A percentile compares a stretch with the other conserved stretches of the same genome.
Conservation (phyloP, 2,329 filamentous ascomycete genomes). For the Fragosphaeria purpurea region DNA sequence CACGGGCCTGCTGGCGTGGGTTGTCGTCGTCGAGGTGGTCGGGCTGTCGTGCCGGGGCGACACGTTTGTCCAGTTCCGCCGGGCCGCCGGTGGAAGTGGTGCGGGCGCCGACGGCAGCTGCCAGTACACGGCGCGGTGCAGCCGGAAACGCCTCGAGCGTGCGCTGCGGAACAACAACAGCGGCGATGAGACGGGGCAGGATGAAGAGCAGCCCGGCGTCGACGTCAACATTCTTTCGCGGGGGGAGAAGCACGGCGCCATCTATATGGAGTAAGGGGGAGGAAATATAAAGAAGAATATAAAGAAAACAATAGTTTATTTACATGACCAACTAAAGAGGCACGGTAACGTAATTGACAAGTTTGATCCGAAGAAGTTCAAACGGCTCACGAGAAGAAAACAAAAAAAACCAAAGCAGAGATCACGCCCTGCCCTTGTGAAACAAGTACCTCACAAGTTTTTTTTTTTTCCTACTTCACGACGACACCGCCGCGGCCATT, state of each 20-base stretch:
- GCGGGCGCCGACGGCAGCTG: constrained; percentile 20
- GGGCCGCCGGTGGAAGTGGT: too few species aligned
- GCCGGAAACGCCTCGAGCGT: constrained; percentile 25
- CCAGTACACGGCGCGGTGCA: constrained; percentile 33
- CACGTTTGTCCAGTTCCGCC: constrained; percentile 26
- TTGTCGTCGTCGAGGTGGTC: constrained; percentile 38
- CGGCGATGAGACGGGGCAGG: constrained; percentile 2
- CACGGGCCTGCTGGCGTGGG: constrained; percentile 32
- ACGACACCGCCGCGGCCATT: neutral
- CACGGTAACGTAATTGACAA: too few species aligned
- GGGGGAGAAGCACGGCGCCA: constrained; percentile 20
- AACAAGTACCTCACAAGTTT: too few species aligned
- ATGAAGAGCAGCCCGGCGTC: constrained; percentile 6
- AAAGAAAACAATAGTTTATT: too few species aligned
- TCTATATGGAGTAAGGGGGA: constrained; percentile 11
- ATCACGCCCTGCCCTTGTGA: too few species aligned
- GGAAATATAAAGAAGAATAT: neutral
- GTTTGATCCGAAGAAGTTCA: too few species aligned
- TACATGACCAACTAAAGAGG: too few species aligned
- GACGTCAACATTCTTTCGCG: constrained; percentile 19
- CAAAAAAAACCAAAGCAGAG: too few species aligned
- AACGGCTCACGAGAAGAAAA: too few species aligned
- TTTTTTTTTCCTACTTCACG: neutral
- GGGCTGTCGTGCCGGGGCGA: constrained; percentile 37
- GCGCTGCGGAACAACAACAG: constrained; percentile 12